phyloP scores from a whole-genome alignment of 768 basidiomycete species.

The Inosperma sp. region DNA sequence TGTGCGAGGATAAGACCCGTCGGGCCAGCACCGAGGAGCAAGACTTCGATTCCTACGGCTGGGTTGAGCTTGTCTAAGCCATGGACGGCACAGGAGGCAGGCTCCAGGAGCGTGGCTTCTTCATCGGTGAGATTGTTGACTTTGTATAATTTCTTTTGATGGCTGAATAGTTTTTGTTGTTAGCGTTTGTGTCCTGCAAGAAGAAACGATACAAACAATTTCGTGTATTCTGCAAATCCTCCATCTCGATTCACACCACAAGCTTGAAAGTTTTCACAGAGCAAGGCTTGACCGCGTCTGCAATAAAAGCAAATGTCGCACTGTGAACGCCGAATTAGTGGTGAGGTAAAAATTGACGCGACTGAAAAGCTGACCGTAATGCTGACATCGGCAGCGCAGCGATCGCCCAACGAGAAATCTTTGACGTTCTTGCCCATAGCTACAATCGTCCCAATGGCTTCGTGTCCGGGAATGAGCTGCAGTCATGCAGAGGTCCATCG shows the following conservation, averaged over 20 bases:
- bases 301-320: constrained; percentile 88
- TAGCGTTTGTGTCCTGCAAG: not conserved
- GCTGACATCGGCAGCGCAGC: constrained; percentile 75
- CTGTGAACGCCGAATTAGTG: constrained; percentile 31
- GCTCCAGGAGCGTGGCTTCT: constrained; percentile 84
- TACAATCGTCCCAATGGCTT: constrained; percentile 62
- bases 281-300: constrained; percentile 71
- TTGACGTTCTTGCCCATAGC: constrained; percentile 77
- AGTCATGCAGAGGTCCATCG: constrained; percentile 37
- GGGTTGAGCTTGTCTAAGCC: constrained; percentile 85
- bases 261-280: constrained; percentile 82
- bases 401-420: constrained; percentile 72
- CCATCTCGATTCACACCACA: constrained; percentile 78
- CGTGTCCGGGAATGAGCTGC: constrained; percentile 39
- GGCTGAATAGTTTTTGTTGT: constrained; percentile 17
- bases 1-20: constrained; percentile 88
- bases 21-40: constrained; percentile 86
- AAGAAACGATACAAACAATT: constrained; percentile 52
- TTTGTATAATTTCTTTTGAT: constrained; percentile 76
- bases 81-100: constrained; percentile 88
- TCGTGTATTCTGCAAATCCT: constrained; percentile 87
- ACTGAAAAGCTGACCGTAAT: constrained; percentile 50
- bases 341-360: not conserved
- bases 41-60: constrained; percentile 77
- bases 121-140: constrained; percentile 84